A percentile compares a stretch with the other conserved stretches of the same genome.
phyloP scores from a whole-genome alignment of 495 filamentous ascomycete species.

The Immersiella caudata region DNA sequence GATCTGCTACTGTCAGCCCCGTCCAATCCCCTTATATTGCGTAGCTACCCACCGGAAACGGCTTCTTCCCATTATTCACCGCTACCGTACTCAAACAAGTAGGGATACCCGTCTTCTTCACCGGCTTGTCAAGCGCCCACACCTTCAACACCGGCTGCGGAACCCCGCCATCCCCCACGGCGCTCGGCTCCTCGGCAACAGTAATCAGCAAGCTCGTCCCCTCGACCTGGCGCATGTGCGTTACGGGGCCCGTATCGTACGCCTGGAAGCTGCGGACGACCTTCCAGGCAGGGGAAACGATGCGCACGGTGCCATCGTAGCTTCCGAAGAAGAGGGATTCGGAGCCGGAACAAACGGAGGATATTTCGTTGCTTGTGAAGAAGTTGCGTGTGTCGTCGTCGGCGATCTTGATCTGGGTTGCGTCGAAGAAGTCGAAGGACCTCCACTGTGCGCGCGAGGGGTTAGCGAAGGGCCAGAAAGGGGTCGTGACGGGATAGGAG shows the following conservation, averaged over 20 bases:
- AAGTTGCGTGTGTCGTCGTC: conserved; percentile 62
- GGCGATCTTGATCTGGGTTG: conserved; percentile 76
- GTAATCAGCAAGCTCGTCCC: conserved; percentile 86
- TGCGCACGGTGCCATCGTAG: conserved; percentile 80
- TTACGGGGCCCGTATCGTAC: conserved; percentile 75
- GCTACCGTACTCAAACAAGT: conserved; percentile 81
- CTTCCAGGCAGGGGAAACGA: conserved; percentile 85
- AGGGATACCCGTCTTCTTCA: conserved; percentile 89
- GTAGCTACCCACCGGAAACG: conserved; percentile 71
- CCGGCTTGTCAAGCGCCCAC: conserved; percentile 91
- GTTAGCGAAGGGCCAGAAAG: background rate
- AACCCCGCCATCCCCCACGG: conserved; percentile 32
- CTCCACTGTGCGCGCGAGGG: conserved; percentile 78
- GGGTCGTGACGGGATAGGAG: conserved; percentile 12
- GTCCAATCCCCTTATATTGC: background rate
- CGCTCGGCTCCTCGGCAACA: conserved; percentile 81
- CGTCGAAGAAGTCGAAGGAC: conserved; percentile 99
- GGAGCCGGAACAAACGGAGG: conserved; percentile 77
- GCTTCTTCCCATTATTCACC: conserved; percentile 88
- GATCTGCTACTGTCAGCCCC: conserved; percentile 58
- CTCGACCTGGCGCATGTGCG: conserved; percentile 93
- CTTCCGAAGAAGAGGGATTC: conserved; percentile 89
- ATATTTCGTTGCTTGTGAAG: conserved; percentile 53
- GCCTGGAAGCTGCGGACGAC: conserved; percentile 83
- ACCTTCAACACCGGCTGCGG: conserved; percentile 85